Percentiles rank a stretch among this genome's conserved stretches.
phyloP scores from a whole-genome alignment of 2,329 filamentous ascomycete genomes.

The Cercospora citrullina region DNA sequence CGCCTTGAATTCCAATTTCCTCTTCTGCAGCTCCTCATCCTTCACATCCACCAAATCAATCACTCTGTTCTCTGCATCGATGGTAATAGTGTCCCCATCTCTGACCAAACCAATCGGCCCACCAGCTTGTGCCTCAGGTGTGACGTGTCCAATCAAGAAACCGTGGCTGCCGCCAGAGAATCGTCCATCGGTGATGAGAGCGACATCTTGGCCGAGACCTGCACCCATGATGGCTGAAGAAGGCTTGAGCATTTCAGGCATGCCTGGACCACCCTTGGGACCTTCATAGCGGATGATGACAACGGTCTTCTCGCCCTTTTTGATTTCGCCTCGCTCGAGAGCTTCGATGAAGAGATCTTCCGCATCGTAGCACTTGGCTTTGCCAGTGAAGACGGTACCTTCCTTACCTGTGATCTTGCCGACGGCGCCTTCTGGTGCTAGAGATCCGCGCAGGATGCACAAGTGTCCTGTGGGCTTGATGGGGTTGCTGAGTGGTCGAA shows the following conservation, averaged over 20 bases:
- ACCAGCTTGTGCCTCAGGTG: constrained; percentile 82
- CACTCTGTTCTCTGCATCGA: constrained; percentile 73
- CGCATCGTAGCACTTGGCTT: constrained; percentile 68
- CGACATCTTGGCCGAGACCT: constrained; percentile 70
- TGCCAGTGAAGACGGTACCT: constrained; percentile 66
- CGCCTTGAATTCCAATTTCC: constrained; percentile 55
- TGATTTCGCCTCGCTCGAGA: constrained; percentile 67
- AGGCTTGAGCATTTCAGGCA: constrained; percentile 75
- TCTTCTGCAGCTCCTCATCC: constrained; percentile 59
- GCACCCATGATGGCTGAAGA: constrained; percentile 72
- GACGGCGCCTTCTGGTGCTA: constrained; percentile 69
- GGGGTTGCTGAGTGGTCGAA: constrained; percentile 66
- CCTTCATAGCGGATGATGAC: constrained; percentile 75
- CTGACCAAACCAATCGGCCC: constrained; percentile 81
- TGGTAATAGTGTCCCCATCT: constrained; percentile 77
- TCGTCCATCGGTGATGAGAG: constrained; percentile 71
- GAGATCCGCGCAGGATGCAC: constrained; percentile 68
- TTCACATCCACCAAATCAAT: constrained; percentile 64
- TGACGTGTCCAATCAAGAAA: constrained; percentile 84
- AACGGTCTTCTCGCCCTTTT: constrained; percentile 74
- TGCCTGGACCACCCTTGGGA: constrained; percentile 71
- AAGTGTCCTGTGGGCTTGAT: constrained; percentile 72
- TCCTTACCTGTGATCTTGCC: constrained; percentile 79
- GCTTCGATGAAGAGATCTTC: constrained; percentile 69
- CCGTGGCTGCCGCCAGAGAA: constrained; percentile 82